Base-by-base conservation (phyloP, 2,329 filamentous ascomycete species). In the Paecilomyces niveus region DNA sequence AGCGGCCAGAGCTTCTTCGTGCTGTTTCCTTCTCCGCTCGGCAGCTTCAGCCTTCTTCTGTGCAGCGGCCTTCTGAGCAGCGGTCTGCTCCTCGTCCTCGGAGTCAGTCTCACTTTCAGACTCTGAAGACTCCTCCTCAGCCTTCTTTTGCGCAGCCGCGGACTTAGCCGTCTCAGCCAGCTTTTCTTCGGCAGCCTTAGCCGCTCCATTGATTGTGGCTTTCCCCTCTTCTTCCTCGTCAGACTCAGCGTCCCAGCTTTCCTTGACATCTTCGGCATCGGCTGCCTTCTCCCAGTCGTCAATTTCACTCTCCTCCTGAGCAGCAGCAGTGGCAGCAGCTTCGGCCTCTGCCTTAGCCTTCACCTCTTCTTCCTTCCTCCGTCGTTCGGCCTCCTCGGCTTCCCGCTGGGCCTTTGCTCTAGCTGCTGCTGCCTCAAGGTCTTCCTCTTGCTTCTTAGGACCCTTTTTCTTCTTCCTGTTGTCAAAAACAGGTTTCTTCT, bases 231-330 rank as follows among this genome's bases (percentile, higher is more conserved):
- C 73, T 57, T 91, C 89, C 49, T 74, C 69, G 49, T 76, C 74
- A 7, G 72, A 71, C 21, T 72, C 65, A 33, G 89, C 92, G 72
- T 97, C 93, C 93, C 93, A 97, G 79, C 88, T 93, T 64, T 97
- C 93, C 76, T 97, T 97, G 68, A 96, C 83, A 60, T 89, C 87
- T 15, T 88, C 85, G 10, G 84, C 85, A 54, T 89, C 89, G 26
- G 87, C 89, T 54, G 90, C 87, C 31, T 87, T 85, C 74, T 97
- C 91, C 92, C 92, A 96, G 74, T 96, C 92, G 35, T 95, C 84
- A 18, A 81, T 71, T 39, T 81, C 88, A 18, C 67, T 71, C 6
- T 84, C 85, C 66, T 85, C 85, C 57, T 84, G 81, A 61, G 85
- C 83, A 2, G 83, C 83, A 59, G 85, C 83, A 65, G 85, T 86